Evolutionary conservation across 2,329 filamentous ascomycete genomes (phyloP).

Genomic region (Beauveria varroae): DNA sequence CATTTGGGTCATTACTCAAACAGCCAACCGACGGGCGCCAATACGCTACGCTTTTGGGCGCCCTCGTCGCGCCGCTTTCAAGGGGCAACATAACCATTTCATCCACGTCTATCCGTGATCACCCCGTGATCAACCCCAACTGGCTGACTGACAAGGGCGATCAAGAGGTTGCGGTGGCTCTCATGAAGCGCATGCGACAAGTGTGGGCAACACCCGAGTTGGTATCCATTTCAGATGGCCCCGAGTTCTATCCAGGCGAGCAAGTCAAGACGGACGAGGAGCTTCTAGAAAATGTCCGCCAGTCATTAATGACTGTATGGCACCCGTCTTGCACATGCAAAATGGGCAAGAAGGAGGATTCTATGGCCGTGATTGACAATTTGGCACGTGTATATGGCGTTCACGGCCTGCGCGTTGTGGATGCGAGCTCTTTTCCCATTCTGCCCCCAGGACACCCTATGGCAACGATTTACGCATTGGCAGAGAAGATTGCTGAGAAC

Average conservation of each 20-base stretch:
- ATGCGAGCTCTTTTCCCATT: conserved; percentile 43
- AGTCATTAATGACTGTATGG: neutral
- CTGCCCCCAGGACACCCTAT: conserved; percentile 17
- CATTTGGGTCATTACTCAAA: neutral
- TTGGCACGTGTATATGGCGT: conserved; percentile 51
- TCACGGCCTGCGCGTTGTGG: conserved; percentile 48
- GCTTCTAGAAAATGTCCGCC: neutral
- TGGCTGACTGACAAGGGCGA: conserved; percentile 36
- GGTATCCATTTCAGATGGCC: conserved; percentile 20
- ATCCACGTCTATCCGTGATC: conserved; percentile 22
- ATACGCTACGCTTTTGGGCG: conserved; percentile 19
- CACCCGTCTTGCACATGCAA: conserved; percentile 19
- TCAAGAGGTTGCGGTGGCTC: conserved; percentile 33
- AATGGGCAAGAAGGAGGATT: conserved; percentile 43
- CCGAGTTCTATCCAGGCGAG: conserved; percentile 31
- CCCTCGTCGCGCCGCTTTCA: conserved; percentile 23
- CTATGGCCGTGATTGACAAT: conserved; percentile 49
- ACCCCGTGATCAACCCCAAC: conserved; percentile 36
- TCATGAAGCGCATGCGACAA: conserved; percentile 34
- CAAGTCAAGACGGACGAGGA: conserved; percentile 19
- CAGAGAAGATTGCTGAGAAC: conserved; percentile 20
- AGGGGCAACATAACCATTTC: conserved; percentile 34
- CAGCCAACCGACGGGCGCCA: neutral
- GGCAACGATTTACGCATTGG: conserved; percentile 18
- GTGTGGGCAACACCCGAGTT: conserved; percentile 19